These are phyloP conservation scores for Cyclotella kingstonii DNA, from an alignment of 108 stramenopile species.

Conservation along the genomic window DNA sequence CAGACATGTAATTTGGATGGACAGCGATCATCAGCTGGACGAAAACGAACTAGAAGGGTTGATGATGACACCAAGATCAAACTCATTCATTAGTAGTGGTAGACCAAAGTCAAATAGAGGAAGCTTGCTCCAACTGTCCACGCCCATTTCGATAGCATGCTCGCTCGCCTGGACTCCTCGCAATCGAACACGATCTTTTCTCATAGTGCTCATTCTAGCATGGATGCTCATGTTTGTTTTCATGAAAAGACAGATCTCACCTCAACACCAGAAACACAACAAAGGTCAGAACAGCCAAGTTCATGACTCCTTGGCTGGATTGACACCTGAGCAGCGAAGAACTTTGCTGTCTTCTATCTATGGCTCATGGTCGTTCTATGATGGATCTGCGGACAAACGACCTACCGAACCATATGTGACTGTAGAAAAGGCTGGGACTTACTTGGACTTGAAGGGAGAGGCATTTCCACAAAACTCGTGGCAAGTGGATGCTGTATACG, in stretches of 20 bases:
- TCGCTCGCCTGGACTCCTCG: slow-evolving; percentile 26
- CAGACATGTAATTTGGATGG: no score
- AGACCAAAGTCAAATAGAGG: background rate
- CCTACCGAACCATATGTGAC: slow-evolving; percentile 60
- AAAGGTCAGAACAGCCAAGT: slow-evolving; percentile 2
- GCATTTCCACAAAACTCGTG: slow-evolving; percentile 76
- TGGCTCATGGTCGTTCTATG: slow-evolving; percentile 75
- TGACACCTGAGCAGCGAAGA: slow-evolving; percentile 24
- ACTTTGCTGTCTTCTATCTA: slow-evolving; percentile 18
- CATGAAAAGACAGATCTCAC: slow-evolving; percentile 11
- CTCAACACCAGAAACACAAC: slow-evolving; percentile 6
- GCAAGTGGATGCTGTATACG: slow-evolving; percentile 87
- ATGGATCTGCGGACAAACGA: slow-evolving; percentile 71
- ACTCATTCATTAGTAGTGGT: background rate
- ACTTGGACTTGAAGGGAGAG: slow-evolving; percentile 65
- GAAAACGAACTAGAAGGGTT: slow-evolving; percentile 40
- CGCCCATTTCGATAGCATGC: slow-evolving; percentile 5
- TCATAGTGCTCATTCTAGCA: slow-evolving; percentile 19
- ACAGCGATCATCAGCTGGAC: slow-evolving; percentile 23
- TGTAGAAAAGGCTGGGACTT: slow-evolving; percentile 29
- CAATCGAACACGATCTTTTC: slow-evolving; percentile 16
- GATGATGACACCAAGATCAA: slow-evolving; percentile 3
- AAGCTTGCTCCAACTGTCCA: background rate
- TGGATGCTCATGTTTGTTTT: slow-evolving; percentile 14
- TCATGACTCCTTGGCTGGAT: slow-evolving; percentile 11